Evolutionary conservation across 148 eudicot species (phyloP), one percentile per base, ranked within the genome.

Genomic region (Camellia sinensis): DNA sequence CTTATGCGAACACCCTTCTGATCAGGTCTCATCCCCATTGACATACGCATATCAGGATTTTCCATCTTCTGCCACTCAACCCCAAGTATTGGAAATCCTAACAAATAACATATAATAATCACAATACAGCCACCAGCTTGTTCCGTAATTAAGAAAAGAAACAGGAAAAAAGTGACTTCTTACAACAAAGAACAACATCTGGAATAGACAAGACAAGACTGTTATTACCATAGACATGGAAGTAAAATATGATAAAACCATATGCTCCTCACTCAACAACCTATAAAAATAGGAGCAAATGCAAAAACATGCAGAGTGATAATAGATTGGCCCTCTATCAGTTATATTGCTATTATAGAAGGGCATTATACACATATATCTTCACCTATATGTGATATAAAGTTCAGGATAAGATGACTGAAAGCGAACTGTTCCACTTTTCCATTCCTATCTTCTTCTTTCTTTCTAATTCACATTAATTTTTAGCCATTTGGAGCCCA

Each of bases 51-150:
- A 80, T 94, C 96, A 15, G 96, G 96, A 77, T 94, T 94, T 85
- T 94, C 98, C 96, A 94, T 94, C 87, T 94, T 94, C 76, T 94
- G 98, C 98, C 98, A 94, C 83, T 94, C 96, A 78, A 94, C 91
- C 46, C 96, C 93, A 61, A 94, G 89, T 80, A 94, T 85, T n/a
- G 98, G 98, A 67, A 94, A 94, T 50, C 98, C 98, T 94, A 79
- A 52, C 53, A 53, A 52, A 60, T 64, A 64, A 81, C 17, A 82
- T 57, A 71, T 5, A 40, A 80, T 60, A 79, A 11, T 15, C 40
- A 70, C 21, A 3, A 60, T 75, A 11, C 10, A n/a, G 56, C 53
- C 73, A 14, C 53, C 9, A 29, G 37, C 37, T 29, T 29, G 37
- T 29, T 29, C 37, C 37, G 37, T 29, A 29, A 29, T 29, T 29